Evolutionary conservation across 1,284 basidiomycete species (phyloP), one percentile per base, ranked within the genome.

Genomic region (Tranzscheliella williamsii): DNA sequence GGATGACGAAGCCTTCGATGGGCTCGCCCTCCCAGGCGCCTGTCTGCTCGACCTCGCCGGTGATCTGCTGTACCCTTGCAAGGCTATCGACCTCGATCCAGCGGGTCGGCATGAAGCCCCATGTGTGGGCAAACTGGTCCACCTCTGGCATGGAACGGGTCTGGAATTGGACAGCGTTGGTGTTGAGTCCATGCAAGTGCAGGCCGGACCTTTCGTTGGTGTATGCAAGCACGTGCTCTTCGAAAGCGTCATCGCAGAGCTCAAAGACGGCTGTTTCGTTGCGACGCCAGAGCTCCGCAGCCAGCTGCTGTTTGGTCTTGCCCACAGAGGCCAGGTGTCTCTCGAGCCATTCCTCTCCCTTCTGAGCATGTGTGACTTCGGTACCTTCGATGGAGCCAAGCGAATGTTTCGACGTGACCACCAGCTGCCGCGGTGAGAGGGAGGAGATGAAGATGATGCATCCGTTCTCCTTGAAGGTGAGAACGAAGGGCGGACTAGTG

Each of bases 381-480:
- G 51, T 45, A 6, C 58, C 58, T 4, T 52, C 58, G n/a, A 49
- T 51, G 0, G 35, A n/a, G 6, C 69, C 74, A 9, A 75, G 41
- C 5, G 71, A 67, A 35, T 93, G 93, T 78, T 99, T 98, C 0
- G 91, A 95, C 0, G 92, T 91, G 46, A 97, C 84, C 12, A 98
- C 76, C 1, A 98, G 80, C 62, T 89, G 85, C 0, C 80, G 79
- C 0, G 86, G 84, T 0, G 88, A 87, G 4, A 98, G 82, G 0
- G 95, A 87, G 0, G 90, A 87, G 68, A 98, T 87, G 79, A 98
- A 92, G 69, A 99, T 96, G 78, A 98, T 92, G 78, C 95, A 99
- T 2, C 94, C 95, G 61, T 98, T 99, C 1, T 91, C 91, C 78
- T 98, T 99, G 57, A 94, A 83, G 0, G 94, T 92, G 13, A 98